Evolutionary conservation across 768 basidiomycete species (phyloP).

Genomic region (Suillus paluster): DNA sequence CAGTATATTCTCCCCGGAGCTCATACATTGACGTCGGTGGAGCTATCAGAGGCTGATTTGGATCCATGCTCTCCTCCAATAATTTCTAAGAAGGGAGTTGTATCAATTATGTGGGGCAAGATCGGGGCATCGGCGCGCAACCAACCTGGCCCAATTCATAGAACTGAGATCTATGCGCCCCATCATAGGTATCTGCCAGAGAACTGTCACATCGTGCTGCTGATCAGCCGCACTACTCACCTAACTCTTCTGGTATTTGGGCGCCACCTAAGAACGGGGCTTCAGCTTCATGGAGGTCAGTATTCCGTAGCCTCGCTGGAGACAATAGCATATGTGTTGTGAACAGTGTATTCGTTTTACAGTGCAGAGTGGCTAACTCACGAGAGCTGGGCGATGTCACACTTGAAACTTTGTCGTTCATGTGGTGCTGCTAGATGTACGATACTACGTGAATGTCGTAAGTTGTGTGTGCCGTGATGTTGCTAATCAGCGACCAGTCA

Average conservation of each 20-base stretch:
- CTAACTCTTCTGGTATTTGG: neutral
- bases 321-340: neutral
- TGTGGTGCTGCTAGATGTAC: neutral
- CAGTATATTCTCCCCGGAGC: constrained; percentile 69
- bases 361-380: neutral
- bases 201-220: neutral
- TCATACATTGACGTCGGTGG: constrained; percentile 53
- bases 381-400: neutral
- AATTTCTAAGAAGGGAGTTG: constrained; percentile 32
- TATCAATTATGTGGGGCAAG: neutral
- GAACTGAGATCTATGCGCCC: constrained; percentile 29
- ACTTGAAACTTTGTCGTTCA: neutral
- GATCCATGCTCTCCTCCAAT: constrained; percentile 42
- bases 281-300: neutral
- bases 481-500: no score
- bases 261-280: neutral
- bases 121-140: neutral
- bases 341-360: neutral
- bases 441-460: neutral
- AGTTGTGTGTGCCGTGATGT: neutral
- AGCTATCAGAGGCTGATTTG: constrained; percentile 57
- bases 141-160: constrained; percentile 47
- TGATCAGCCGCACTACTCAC: neutral
- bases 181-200: constrained; percentile 5
- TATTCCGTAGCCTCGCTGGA: neutral